phyloP scores from a whole-genome alignment of 495 filamentous ascomycete genomes.

The Podospora comata region DNA sequence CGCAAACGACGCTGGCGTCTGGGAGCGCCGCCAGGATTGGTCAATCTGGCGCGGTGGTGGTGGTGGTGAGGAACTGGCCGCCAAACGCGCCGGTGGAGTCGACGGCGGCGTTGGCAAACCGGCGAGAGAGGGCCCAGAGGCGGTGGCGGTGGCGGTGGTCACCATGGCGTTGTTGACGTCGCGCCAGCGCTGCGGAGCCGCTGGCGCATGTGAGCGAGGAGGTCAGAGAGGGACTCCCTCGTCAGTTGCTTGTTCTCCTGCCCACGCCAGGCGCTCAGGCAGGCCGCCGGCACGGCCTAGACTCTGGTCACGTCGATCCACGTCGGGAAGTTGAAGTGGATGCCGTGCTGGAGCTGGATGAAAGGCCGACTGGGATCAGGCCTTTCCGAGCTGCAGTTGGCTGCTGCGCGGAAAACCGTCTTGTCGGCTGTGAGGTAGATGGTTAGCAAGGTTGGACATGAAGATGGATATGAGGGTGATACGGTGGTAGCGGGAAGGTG shows the following conservation, averaged over 20 bases:
- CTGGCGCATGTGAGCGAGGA: background rate
- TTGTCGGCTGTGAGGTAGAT: background rate
- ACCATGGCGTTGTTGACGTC: background rate
- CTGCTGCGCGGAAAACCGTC: background rate
- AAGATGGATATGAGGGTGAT: no score
- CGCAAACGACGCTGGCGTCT: no score
- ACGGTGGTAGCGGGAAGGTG: no score
- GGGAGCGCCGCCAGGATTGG: background rate
- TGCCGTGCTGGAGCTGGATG: background rate
- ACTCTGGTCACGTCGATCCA: background rate
- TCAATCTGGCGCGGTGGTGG: background rate
- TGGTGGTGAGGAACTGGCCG: background rate
- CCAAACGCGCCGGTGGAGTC: background rate
- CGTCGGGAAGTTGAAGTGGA: background rate
- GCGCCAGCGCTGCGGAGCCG: background rate
- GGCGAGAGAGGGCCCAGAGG: no score
- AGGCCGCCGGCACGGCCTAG: background rate
- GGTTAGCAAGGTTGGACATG: no score
- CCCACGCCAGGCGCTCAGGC: background rate
- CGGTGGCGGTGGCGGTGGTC: no score
- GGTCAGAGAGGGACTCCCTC: background rate
- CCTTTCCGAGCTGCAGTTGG: background rate
- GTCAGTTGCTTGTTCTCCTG: background rate
- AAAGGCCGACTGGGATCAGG: background rate
- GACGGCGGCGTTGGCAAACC: background rate